Conservation (phyloP, 352 stramenopile species). For the Phytophthora sp. region DNA sequence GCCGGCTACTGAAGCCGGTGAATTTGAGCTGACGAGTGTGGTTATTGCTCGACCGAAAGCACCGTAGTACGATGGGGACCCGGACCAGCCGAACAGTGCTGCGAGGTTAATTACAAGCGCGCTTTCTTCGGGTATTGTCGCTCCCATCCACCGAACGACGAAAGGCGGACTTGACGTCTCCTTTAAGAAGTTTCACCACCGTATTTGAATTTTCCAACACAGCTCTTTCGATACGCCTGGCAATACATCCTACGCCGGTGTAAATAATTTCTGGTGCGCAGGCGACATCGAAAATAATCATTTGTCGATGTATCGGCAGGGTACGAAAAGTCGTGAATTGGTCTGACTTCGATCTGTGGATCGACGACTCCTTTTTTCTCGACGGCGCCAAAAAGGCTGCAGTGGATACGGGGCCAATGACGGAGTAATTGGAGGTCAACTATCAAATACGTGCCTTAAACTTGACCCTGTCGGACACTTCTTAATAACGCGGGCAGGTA, state of each 20-base stretch:
- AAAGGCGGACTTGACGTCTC: slow-evolving; percentile 24
- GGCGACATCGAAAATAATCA: neutral
- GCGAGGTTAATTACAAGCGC: slow-evolving; percentile 12
- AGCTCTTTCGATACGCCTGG: slow-evolving; percentile 3
- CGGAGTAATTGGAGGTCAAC: neutral
- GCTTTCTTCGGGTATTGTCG: slow-evolving; percentile 3
- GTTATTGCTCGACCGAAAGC: neutral
- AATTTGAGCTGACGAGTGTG: neutral
- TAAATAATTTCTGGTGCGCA: slow-evolving; percentile 3
- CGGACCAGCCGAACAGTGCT: neutral
- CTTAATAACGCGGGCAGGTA: neutral
- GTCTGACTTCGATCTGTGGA: slow-evolving; percentile 1
- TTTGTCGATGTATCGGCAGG: slow-evolving; percentile 10
- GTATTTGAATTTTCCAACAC: neutral
- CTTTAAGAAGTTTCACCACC: slow-evolving; percentile 14
- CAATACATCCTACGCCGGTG: slow-evolving; percentile 4
- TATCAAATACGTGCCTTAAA: slow-evolving; percentile 6
- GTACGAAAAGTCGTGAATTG: slow-evolving; percentile 20
- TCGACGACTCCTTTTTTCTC: slow-evolving; percentile 11
- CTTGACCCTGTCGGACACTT: slow-evolving; percentile 15
- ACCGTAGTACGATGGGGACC: neutral
- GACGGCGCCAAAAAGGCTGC: slow-evolving; percentile 20
- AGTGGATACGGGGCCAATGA: slow-evolving; percentile 5
- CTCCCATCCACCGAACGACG: slow-evolving; percentile 18
- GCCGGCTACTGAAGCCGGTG: neutral